phyloP scores from a whole-genome alignment of 768 basidiomycete genomes.

The Boletus vinaceobasis region DNA sequence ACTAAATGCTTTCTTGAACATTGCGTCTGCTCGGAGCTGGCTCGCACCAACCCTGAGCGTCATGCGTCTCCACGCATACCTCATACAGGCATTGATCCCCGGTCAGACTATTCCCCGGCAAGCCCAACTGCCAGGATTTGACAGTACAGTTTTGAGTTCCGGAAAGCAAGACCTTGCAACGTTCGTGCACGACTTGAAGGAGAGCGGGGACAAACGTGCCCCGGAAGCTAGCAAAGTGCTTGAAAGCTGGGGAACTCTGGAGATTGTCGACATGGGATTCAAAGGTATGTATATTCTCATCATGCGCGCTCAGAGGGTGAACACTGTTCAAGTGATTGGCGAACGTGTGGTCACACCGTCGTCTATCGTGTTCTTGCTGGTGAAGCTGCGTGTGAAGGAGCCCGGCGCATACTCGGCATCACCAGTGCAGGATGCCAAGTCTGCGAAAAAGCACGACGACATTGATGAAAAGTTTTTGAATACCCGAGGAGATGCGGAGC shows the following conservation, averaged over 20 bases:
- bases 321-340: conserved; percentile 65
- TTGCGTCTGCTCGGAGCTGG: conserved; percentile 87
- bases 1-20: conserved; percentile 76
- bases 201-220: conserved; percentile 16
- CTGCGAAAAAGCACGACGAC: conserved; percentile 49
- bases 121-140: conserved; percentile 78
- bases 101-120: conserved; percentile 44
- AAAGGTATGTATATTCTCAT: conserved; percentile 53
- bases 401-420: conserved; percentile 38
- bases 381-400: conserved; percentile 75
- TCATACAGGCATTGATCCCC: conserved; percentile 80
- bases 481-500: conserved; percentile 60
- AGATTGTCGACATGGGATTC: conserved; percentile 80
- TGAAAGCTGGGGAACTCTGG: conserved; percentile 67
- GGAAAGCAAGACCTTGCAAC: conserved; percentile 16
- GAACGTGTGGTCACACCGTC: conserved; percentile 86
- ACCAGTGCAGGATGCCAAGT: conserved; percentile 40
- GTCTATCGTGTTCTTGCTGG: conserved; percentile 80
- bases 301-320: neutral
- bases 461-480: conserved; percentile 70
- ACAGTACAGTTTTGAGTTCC: conserved; percentile 34
- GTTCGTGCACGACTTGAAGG: conserved; percentile 17
- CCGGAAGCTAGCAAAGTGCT: conserved; percentile 49
- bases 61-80: conserved; percentile 79
- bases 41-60: conserved; percentile 70